A percentile compares a stretch with the other conserved stretches of the same genome.
Evolutionary conservation across 352 stramenopile genomes (phyloP).

Genomic region (Elongisporangium undulatum): DNA sequence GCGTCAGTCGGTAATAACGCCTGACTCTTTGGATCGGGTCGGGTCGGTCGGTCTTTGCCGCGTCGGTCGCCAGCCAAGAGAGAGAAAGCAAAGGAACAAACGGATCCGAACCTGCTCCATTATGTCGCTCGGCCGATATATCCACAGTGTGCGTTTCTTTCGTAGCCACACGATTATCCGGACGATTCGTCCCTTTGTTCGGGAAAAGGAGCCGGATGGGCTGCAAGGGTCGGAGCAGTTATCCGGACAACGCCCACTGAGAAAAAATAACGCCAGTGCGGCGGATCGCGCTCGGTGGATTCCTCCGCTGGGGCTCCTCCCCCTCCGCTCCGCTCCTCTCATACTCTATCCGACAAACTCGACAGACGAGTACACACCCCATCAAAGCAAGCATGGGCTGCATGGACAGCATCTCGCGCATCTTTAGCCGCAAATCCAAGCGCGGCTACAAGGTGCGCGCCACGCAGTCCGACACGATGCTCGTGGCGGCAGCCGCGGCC

Average conservation of each 20-base stretch:
- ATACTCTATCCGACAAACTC: neutral
- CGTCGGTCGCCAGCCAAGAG: neutral
- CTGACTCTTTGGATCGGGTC: neutral
- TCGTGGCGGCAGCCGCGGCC: neutral
- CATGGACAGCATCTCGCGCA: neutral
- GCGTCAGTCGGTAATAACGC: neutral
- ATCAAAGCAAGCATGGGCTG: neutral
- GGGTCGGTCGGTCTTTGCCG: neutral
- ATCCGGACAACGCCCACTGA: neutral
- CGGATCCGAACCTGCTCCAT: neutral
- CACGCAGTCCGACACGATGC: neutral
- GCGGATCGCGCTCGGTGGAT: constrained; percentile 41
- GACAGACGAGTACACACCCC: constrained; percentile 1
- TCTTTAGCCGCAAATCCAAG: neutral
- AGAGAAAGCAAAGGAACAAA: neutral
- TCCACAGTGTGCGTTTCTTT: neutral
- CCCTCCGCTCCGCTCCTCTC: constrained; percentile 1
- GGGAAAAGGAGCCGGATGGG: neutral
- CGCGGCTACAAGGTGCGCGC: neutral
- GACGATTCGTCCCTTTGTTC: neutral
- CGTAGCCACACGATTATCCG: neutral
- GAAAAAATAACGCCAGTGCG: neutral
- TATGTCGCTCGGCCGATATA: neutral
- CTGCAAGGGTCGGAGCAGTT: neutral
- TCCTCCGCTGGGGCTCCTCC: constrained; percentile 30